These are phyloP conservation scores for Alternaria ventricosa DNA, from an alignment of 2,329 filamentous ascomycete genomes.

Conservation along the genomic window DNA sequence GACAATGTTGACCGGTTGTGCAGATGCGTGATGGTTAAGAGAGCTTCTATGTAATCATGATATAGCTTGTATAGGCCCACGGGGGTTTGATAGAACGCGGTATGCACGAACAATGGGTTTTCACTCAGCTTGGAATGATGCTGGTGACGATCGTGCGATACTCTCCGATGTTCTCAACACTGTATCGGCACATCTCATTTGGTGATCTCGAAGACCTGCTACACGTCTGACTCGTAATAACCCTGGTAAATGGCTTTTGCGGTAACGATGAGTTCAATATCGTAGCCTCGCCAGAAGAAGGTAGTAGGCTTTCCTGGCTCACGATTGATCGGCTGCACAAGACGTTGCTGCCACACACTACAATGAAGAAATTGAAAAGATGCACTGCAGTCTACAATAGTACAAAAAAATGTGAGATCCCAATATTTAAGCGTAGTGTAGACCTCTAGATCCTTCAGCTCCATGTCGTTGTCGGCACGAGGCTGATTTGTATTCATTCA, in stretches of 20 bases:
- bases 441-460: background rate
- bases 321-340: background rate
- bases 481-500: background rate
- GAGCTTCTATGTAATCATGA: background rate
- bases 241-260: background rate
- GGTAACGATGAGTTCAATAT: background rate
- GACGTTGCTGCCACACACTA: background rate
- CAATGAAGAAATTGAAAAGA: background rate
- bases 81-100: background rate
- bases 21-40: background rate
- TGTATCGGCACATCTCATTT: background rate
- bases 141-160: background rate
- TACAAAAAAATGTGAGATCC: background rate
- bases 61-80: background rate
- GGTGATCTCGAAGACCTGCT: background rate
- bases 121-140: background rate
- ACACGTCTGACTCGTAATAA: background rate
- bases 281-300: background rate
- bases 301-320: background rate
- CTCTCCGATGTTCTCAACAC: background rate
- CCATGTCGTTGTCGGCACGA: background rate
- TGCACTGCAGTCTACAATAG: background rate
- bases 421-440: background rate
- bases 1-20: background rate
- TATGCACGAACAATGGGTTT: background rate